These are phyloP conservation scores for Yarrowia galli DNA, from an alignment of 1,139 yeast genomes.

Conservation along the genomic window DNA sequence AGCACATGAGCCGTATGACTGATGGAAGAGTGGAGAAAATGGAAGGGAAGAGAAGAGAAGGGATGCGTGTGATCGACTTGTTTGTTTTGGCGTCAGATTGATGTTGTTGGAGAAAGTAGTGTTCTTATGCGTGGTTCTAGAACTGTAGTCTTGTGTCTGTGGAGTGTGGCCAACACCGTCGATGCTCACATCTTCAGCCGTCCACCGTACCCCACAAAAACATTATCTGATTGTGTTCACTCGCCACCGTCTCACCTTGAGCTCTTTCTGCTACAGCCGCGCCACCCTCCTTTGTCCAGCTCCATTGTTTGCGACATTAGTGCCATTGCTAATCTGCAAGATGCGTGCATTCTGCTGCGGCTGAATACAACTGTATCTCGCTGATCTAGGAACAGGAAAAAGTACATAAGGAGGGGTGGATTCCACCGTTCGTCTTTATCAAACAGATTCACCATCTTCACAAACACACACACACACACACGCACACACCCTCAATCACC, in stretches of 20 bases:
- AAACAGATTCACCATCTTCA: neutral
- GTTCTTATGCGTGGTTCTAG: too few relatives aligned
- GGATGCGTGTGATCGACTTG: too few relatives aligned
- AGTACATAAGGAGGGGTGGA: neutral
- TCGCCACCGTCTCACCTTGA: neutral
- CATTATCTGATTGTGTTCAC: neutral
- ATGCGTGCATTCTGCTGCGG: constrained; percentile 12
- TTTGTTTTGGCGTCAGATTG: too few relatives aligned
- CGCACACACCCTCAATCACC: neutral
- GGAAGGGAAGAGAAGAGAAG: too few relatives aligned
- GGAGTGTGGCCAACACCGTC: too few relatives aligned
- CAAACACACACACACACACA: neutral
- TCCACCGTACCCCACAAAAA: neutral
- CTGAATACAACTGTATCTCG: constrained; percentile 16
- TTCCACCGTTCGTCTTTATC: neutral
- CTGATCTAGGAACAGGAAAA: neutral
- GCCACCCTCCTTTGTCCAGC: neutral
- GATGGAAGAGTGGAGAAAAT: too few relatives aligned
- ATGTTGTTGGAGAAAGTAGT: too few relatives aligned
- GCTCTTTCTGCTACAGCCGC: neutral
- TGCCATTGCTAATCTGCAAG: neutral
- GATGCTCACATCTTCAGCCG: too few relatives aligned
- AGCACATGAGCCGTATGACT: too few relatives aligned
- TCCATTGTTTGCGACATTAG: neutral
- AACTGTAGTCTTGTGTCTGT: too few relatives aligned